Conservation (phyloP, 75 land plant species). For the Isoetes taiwanensis region DNA sequence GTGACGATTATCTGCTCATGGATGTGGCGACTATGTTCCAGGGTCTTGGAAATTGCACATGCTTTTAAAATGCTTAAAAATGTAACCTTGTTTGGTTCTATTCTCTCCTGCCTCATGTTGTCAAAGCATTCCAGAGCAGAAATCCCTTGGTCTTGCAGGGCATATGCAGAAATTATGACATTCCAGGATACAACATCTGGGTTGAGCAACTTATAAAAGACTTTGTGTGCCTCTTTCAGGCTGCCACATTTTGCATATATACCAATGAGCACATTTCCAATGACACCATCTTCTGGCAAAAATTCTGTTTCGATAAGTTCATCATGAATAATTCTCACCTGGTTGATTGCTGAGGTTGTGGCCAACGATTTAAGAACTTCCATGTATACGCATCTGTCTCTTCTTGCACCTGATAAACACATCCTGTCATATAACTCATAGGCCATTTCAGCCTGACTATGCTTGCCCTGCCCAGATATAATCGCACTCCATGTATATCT, state of each 20-base stretch:
- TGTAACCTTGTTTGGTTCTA: constrained; percentile 26
- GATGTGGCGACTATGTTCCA: neutral
- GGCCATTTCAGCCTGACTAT: too few species aligned
- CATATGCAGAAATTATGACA: too few species aligned
- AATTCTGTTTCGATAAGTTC: too few species aligned
- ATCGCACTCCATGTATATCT: too few species aligned
- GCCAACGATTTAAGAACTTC: constrained; percentile 29
- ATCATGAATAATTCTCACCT: constrained; percentile 24
- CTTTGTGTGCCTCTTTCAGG: constrained; percentile 15
- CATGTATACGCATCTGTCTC: too few species aligned
- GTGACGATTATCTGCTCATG: constrained; percentile 8
- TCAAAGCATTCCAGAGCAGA: too few species aligned
- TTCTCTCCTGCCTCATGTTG: too few species aligned
- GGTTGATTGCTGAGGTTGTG: constrained; percentile 9
- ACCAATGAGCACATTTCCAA: constrained; percentile 25
- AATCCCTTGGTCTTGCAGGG: too few species aligned
- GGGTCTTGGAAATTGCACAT: neutral
- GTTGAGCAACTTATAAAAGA: constrained; percentile 29
- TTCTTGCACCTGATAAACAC: too few species aligned
- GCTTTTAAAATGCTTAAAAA: constrained; percentile 21
- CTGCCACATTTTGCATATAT: constrained; percentile 37
- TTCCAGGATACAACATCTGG: too few species aligned
- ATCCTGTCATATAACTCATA: too few species aligned
- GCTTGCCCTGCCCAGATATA: too few species aligned
- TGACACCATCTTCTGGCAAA: constrained; percentile 6